phyloP scores from a whole-genome alignment of 78 protist species.

The Dictyostelium discoideum region dicty_2.7 NC_007091.3:1657501-1658000 shows the following conservation, averaged over 20 bases:
- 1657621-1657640: background rate
- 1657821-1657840: background rate
- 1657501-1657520: background rate
- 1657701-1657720: background rate
- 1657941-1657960: background rate
- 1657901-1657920: background rate
- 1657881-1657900: background rate
- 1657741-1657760: background rate
- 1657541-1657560: conserved; percentile 4
- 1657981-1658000: background rate
- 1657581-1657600: background rate
- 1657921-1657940: background rate
- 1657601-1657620: background rate
- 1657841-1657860: background rate
- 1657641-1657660: background rate
- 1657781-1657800: background rate
- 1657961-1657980: background rate
- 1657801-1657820: background rate
- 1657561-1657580: background rate
- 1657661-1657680: background rate
- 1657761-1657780: conserved; percentile 6
- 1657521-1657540: conserved; percentile 2
- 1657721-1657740: background rate
- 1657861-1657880: background rate
- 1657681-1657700: background rate